A percentile compares a stretch with the other conserved stretches of the same genome.
Conservation (phyloP, 306 rosid genomes). For the Lupinus albus region DNA sequence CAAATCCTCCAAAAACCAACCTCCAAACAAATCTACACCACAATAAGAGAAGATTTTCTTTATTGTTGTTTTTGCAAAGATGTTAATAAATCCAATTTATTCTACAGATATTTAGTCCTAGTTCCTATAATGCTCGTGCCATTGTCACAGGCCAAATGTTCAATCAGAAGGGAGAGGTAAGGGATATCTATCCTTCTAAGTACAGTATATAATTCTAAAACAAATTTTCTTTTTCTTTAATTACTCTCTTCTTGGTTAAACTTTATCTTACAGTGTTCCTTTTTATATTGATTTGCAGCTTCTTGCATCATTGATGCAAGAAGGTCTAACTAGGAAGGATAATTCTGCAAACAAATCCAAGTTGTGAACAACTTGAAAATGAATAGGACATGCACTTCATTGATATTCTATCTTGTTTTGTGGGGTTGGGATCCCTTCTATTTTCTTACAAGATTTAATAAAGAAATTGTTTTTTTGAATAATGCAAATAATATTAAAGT, state of each 20-base stretch:
- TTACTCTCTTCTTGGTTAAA: constrained; percentile 7
- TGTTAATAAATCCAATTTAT: constrained; percentile 40
- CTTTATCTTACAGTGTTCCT: constrained; percentile 15
- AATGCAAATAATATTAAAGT: background rate
- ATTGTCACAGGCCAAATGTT: constrained; percentile 76
- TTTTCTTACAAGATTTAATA: background rate
- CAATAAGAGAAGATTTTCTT: too few species aligned
- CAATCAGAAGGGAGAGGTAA: constrained; percentile 86
- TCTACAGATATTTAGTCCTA: constrained; percentile 62
- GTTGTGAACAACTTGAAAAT: constrained; percentile 51
- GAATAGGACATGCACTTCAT: constrained; percentile 14
- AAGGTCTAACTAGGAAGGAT: constrained; percentile 66
- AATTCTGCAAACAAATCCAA: constrained; percentile 49
- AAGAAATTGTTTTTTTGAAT: background rate
- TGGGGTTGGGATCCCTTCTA: background rate
- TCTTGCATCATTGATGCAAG: constrained; percentile 72
- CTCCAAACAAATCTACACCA: too few species aligned
- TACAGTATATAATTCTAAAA: constrained; percentile 15
- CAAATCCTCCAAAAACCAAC: too few species aligned
- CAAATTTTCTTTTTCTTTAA: background rate
- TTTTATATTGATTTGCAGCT: constrained; percentile 45
- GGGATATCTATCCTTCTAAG: constrained; percentile 4
- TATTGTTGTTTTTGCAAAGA: background rate
- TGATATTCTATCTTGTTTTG: background rate
- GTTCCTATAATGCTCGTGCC: constrained; percentile 69